Evolutionary conservation across 2,329 filamentous ascomycete species (phyloP), one percentile per base, ranked within the genome.

Genomic region (Plenodomus tracheiphilus): DNA sequence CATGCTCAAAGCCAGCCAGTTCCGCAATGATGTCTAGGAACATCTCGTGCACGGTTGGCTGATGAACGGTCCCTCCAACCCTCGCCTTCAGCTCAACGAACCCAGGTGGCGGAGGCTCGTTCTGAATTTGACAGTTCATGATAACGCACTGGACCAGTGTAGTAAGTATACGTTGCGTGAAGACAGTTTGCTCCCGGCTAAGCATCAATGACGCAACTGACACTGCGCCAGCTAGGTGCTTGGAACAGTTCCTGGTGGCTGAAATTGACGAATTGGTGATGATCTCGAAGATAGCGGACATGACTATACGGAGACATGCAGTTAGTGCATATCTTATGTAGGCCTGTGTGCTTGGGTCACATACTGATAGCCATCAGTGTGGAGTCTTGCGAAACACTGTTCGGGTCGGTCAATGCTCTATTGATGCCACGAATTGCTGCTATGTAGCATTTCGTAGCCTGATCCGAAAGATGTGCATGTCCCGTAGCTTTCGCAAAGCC

Each of bases 211-310:
- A 51, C 10, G 62, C 61, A n/a, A 68, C 51, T 3, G 58, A 47
- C 16, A 65, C 53, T n/a, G 64, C 64, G 5, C 66, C 66, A 16
- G 61, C 53, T 3, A 69, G 47, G 38, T 69, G 66, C 44, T 56
- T 69, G 9, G 49, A 51, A 38, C 61, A 52, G 36, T 65, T 68
- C 7, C 53, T 41, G 41, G 65, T 56, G 9, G 58, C 59, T 20
- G 41, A 45, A 0, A 41, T 39, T 9, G 46, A 45, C 15, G 62
- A 59, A 9, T 57, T 44, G 20, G 63, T 50, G 40, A 69, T 43
- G 10, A 63, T 52, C 43, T 69, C 64, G 45, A 64, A 68, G 54
- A 67, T 64, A 9, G 61, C 56, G 2, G 63, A 53, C 37, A 66
- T 47, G 40, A 67, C 28, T 32, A 15, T 8, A 32, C 11, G 28